These are phyloP conservation scores for Kalaharituber pfeilii DNA, from an alignment of 2,329 filamentous ascomycete genomes.

Conservation along the genomic window DNA sequence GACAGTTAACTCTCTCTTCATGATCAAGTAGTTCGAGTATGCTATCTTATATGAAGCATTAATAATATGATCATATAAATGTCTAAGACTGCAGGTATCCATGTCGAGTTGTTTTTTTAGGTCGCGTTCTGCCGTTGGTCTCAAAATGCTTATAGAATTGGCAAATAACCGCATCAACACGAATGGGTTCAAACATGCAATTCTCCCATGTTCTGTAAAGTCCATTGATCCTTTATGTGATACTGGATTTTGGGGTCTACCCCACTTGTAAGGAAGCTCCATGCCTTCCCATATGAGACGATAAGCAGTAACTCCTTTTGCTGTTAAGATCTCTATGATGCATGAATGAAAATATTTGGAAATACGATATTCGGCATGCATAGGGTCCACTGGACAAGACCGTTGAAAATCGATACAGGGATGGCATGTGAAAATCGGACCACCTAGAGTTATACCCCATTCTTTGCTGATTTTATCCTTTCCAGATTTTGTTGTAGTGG, in stretches of 20 bases:
- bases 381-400: neutral
- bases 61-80: neutral
- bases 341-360: slow-evolving; percentile 2
- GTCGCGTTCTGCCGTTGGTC: neutral
- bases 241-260: slow-evolving; percentile 3
- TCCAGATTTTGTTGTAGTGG: neutral
- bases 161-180: slow-evolving; percentile 3
- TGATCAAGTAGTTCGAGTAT: neutral
- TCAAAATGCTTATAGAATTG: neutral
- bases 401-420: neutral
- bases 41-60: neutral
- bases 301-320: neutral
- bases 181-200: slow-evolving; percentile 3
- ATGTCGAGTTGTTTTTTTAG: neutral
- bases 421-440: slow-evolving; percentile 1
- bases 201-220: slow-evolving; percentile 2
- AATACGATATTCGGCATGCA: slow-evolving; percentile 1
- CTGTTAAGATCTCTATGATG: neutral
- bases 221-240: slow-evolving; percentile 3
- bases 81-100: too few species aligned
- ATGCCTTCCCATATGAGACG: neutral
- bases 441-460: neutral
- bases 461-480: too few species aligned
- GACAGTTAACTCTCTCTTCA: neutral
- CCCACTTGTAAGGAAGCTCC: neutral